A percentile compares a stretch with the other conserved stretches of the same genome.
Conservation (phyloP, 140 eudicot genomes). For the Stevia rebaudiana region DNA sequence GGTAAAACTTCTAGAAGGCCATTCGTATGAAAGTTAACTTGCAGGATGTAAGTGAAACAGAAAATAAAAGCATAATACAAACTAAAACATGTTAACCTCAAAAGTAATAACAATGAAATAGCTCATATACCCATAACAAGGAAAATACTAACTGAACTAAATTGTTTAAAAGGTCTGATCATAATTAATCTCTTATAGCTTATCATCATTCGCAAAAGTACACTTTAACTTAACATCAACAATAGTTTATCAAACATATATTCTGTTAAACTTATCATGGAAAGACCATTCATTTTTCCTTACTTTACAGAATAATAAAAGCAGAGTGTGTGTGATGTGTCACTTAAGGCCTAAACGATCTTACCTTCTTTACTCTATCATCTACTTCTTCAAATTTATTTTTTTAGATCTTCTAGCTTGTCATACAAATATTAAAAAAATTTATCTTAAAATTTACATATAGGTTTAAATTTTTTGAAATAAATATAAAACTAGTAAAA, state of each 20-base stretch:
- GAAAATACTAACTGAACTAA: background rate
- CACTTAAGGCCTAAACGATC: background rate
- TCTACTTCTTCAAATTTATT: background rate
- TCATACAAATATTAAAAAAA: background rate
- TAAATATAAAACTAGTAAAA: too few relatives aligned
- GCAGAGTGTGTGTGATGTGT: background rate
- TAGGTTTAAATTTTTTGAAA: background rate
- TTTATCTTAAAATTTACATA: background rate
- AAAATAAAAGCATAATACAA: background rate
- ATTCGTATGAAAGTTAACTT: background rate
- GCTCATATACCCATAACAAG: background rate
- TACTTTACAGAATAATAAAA: too few relatives aligned
- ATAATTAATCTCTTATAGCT: background rate
- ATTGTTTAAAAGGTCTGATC: background rate
- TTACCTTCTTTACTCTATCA: background rate
- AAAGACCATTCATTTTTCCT: too few relatives aligned
- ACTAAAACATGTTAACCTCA: background rate
- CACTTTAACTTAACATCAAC: too few relatives aligned
- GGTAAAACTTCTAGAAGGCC: background rate
- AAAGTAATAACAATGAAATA: too few relatives aligned
- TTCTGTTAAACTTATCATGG: too few relatives aligned
- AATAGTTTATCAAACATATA: too few relatives aligned
- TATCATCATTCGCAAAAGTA: background rate
- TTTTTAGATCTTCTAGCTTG: background rate
- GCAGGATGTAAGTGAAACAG: background rate